These are phyloP conservation scores for Saccharomycopsis amapae DNA, from an alignment of 805 yeast genomes.

Conservation along the genomic window DNA sequence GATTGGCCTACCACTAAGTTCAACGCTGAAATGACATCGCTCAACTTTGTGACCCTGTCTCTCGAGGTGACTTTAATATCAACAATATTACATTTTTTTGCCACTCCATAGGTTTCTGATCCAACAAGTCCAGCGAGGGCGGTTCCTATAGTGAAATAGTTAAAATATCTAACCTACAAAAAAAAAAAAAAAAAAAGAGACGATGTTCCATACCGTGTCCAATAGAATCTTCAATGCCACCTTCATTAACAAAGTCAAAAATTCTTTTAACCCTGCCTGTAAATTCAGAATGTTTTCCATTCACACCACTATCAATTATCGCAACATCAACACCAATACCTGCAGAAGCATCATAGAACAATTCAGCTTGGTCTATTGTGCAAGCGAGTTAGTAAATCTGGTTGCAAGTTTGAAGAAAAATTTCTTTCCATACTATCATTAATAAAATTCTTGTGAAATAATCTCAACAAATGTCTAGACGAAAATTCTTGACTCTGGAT, in stretches of 20 bases:
- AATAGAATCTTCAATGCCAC: conserved; percentile 29
- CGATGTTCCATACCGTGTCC: conserved; percentile 27
- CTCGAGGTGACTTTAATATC: conserved; percentile 39
- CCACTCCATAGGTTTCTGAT: conserved; percentile 44
- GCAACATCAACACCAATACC: conserved; percentile 55
- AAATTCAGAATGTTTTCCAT: conserved; percentile 47
- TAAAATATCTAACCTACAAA: not conserved
- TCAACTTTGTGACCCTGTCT: conserved; percentile 31
- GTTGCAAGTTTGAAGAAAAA: not conserved
- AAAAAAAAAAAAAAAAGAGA: not conserved
- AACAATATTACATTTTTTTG: conserved; percentile 38
- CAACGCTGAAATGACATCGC: conserved; percentile 31
- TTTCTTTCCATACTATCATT: conserved; percentile 15
- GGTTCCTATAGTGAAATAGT: conserved; percentile 35
- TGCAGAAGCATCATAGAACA: conserved; percentile 36
- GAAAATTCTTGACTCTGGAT: conserved; percentile 32
- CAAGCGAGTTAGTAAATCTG: too few species aligned
- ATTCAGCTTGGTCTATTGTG: conserved; percentile 28
- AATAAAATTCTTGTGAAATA: conserved; percentile 36
- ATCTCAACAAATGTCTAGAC: conserved; percentile 35
- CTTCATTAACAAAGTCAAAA: conserved; percentile 39
- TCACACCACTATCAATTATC: conserved; percentile 50
- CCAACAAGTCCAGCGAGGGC: conserved; percentile 51
- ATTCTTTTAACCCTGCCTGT: conserved; percentile 45
- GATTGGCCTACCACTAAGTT: conserved; percentile 26